A percentile compares a stretch with the other conserved stretches of the same genome.
Evolutionary conservation across 768 basidiomycete genomes (phyloP).

Genomic region (Collybia mongolica): DNA sequence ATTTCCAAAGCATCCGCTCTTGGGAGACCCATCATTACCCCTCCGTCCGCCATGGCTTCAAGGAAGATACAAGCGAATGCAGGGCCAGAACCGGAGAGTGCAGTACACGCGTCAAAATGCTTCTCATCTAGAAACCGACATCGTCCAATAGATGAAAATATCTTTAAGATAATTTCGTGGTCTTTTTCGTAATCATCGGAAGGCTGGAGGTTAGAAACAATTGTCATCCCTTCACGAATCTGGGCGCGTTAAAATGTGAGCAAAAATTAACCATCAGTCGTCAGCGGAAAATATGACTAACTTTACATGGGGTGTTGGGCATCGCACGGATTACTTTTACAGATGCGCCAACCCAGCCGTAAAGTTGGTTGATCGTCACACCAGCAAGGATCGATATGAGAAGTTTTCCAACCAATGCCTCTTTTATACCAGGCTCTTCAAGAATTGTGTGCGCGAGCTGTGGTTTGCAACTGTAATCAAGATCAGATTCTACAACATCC

Average conservation of each 20-base stretch:
- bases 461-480: constrained; percentile 80
- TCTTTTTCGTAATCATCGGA: constrained; percentile 56
- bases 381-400: constrained; percentile 98
- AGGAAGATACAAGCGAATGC: constrained; percentile 96
- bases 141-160: constrained; percentile 96
- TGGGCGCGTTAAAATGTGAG: constrained; percentile 26
- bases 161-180: constrained; percentile 76
- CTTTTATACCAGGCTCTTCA: constrained; percentile 67
- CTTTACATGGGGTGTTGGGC: constrained; percentile 98
- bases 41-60: constrained; percentile 98
- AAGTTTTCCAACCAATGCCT: constrained; percentile 86
- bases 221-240: constrained; percentile 99
- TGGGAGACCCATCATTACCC: constrained; percentile 99
- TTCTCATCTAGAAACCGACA: constrained; percentile 97
- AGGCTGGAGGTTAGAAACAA: constrained; percentile 72
- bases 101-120: constrained; percentile 98
- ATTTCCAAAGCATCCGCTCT: constrained; percentile 91
- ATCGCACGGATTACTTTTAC: constrained; percentile 92
- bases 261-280: neutral
- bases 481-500: neutral
- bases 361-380: constrained; percentile 82
- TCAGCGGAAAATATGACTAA: constrained; percentile 27
- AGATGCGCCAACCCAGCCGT: constrained; percentile 67
- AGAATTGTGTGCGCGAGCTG: constrained; percentile 81
- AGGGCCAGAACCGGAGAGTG: constrained; percentile 93